Conservation (phyloP, 202 grass and related monocot genomes). For the Panicum virgatum region DNA sequence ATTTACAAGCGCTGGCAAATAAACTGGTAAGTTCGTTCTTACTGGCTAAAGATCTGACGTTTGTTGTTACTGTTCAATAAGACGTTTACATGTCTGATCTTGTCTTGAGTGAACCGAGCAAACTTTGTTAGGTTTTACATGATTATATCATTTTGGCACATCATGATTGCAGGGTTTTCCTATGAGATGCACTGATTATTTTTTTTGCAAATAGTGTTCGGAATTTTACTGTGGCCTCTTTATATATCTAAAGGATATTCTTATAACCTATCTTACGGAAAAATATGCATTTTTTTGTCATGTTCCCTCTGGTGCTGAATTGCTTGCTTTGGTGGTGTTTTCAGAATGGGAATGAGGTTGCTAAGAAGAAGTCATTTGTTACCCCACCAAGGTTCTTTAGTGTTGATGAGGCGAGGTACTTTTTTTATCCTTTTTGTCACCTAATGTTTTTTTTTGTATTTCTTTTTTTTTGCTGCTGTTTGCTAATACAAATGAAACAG, state of each 20-base stretch:
- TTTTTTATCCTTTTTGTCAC: slow-evolving; percentile 32
- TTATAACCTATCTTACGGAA: neutral
- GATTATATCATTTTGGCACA: neutral
- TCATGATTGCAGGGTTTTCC: neutral
- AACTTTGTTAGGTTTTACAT: neutral
- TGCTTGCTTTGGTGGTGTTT: slow-evolving; percentile 17
- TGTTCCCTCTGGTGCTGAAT: neutral
- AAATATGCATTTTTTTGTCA: neutral
- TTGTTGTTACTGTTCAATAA: neutral
- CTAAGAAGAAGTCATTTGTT: slow-evolving; percentile 74
- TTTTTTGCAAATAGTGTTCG: slow-evolving; percentile 12
- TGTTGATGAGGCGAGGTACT: slow-evolving; percentile 69
- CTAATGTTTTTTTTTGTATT: neutral
- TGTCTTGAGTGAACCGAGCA: slow-evolving; percentile 9
- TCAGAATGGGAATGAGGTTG: slow-evolving; percentile 60
- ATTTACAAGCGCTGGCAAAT: slow-evolving; percentile 76
- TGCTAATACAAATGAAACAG: slow-evolving; percentile 49
- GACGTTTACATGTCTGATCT: neutral
- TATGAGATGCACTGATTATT: neutral
- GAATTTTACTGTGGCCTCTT: neutral
- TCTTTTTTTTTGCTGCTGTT: slow-evolving; percentile 30
- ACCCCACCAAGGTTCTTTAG: slow-evolving; percentile 77
- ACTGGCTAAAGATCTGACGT: slow-evolving; percentile 7
- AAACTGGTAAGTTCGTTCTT: slow-evolving; percentile 60
- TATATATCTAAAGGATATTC: neutral